These are phyloP conservation scores for Pythium volutum DNA, from an alignment of 352 stramenopile species.

Conservation along the genomic window DNA sequence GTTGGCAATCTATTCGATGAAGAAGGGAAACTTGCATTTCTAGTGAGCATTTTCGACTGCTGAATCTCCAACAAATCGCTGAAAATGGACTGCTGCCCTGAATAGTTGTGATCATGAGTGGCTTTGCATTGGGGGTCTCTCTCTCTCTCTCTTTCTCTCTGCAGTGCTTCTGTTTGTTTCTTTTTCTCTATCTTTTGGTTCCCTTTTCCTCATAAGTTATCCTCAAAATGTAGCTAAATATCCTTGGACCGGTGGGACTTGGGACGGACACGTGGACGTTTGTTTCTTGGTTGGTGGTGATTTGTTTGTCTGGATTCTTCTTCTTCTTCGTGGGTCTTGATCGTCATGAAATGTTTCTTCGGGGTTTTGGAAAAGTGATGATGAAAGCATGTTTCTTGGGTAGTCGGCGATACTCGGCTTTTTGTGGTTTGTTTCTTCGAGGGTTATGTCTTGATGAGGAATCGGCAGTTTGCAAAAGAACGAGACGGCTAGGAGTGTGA, in stretches of 20 bases:
- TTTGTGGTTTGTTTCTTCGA: background rate
- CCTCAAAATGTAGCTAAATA: slow-evolving; percentile 31
- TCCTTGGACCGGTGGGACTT: slow-evolving; percentile 9
- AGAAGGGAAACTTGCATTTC: no score
- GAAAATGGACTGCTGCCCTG: background rate
- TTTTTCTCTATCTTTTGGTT: slow-evolving; percentile 19
- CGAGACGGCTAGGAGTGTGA: no score
- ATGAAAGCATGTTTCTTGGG: slow-evolving; percentile 5
- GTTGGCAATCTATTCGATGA: no score
- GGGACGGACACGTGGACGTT: background rate
- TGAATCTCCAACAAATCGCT: no score
- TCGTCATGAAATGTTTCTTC: slow-evolving; percentile 8
- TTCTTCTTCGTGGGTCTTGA: slow-evolving; percentile 1
- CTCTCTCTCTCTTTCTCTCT: background rate
- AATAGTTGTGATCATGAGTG: slow-evolving; percentile 1
- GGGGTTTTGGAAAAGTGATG: background rate
- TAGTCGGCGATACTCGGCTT: background rate
- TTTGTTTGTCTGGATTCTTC: slow-evolving; percentile 7
- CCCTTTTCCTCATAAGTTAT: slow-evolving; percentile 28
- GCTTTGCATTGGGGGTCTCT: background rate
- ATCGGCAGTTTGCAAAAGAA: slow-evolving; percentile 1
- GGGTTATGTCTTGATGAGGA: slow-evolving; percentile 6
- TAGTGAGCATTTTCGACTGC: no score
- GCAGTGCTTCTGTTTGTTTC: background rate
- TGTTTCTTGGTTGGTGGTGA: slow-evolving; percentile 2